phyloP scores from a whole-genome alignment of 345 rosid genomes.

The Gossypium arboreum region DNA sequence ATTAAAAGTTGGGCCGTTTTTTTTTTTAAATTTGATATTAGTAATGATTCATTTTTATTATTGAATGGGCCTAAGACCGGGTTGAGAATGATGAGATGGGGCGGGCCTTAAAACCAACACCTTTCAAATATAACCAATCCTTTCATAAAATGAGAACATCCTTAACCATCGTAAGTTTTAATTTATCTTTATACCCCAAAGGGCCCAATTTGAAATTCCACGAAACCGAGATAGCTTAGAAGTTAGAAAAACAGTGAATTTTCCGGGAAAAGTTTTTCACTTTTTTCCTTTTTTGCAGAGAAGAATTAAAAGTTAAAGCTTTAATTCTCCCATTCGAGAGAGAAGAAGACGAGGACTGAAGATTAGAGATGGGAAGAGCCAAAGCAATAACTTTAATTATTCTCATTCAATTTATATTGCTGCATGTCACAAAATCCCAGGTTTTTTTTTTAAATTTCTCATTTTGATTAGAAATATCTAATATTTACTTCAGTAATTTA shows the following conservation, averaged over 20 bases:
- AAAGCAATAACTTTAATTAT: conserved; percentile 5
- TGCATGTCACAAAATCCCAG: background rate
- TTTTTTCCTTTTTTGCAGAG: too few relatives aligned
- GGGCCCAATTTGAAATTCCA: too few relatives aligned
- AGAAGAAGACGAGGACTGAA: background rate
- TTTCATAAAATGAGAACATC: background rate
- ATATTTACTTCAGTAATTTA: background rate
- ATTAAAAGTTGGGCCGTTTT: too few relatives aligned
- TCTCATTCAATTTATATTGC: background rate
- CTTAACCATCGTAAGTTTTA: too few relatives aligned
- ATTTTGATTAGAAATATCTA: background rate
- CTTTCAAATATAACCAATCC: background rate
- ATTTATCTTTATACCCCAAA: too few relatives aligned
- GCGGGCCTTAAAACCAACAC: background rate
- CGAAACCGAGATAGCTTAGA: too few relatives aligned
- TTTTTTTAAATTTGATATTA: too few relatives aligned
- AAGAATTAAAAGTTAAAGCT: too few relatives aligned
- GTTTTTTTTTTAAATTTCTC: background rate
- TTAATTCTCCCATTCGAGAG: background rate
- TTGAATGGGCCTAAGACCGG: background rate
- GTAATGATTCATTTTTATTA: too few relatives aligned
- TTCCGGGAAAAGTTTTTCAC: too few relatives aligned
- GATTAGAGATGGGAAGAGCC: background rate
- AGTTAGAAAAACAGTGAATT: too few relatives aligned
- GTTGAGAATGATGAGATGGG: background rate